Evolutionary conservation across 2,329 filamentous ascomycete genomes (phyloP).

Genomic region (Reticulascus tulasneorum): DNA sequence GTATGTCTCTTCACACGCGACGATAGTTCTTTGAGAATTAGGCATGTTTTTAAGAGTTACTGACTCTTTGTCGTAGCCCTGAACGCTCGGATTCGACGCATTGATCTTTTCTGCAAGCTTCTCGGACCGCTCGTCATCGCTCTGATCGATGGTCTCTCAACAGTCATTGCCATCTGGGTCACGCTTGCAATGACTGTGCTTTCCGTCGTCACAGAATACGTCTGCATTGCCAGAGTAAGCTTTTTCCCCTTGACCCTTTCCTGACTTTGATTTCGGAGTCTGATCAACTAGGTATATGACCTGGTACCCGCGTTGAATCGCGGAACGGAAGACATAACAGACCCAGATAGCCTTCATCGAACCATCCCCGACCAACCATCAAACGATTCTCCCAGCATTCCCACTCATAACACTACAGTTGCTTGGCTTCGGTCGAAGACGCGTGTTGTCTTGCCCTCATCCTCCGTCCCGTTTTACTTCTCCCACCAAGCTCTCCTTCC

Average conservation of each 20-base stretch:
- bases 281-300: slow-evolving; percentile 17
- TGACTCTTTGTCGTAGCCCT: slow-evolving; percentile 26
- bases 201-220: slow-evolving; percentile 46
- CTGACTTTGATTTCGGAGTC: no score
- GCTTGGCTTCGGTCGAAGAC: slow-evolving; percentile 1
- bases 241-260: rapidly evolving
- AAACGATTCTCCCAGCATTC: background rate
- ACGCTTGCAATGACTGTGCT: slow-evolving; percentile 42
- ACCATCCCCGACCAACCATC: background rate
- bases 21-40: background rate
- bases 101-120: slow-evolving; percentile 57
- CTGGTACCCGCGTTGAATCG: slow-evolving; percentile 10
- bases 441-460: slow-evolving; percentile 6
- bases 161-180: slow-evolving; percentile 38
- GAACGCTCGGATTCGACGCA: slow-evolving; percentile 53
- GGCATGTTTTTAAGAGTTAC: background rate
- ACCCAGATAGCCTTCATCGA: slow-evolving; percentile 15
- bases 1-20: slow-evolving; percentile 9
- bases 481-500: slow-evolving; percentile 54
- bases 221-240: slow-evolving; percentile 41
- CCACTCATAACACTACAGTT: slow-evolving; percentile 16
- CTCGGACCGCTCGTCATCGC: slow-evolving; percentile 49
- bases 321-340: no score
- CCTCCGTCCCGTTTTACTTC: slow-evolving; percentile 40
- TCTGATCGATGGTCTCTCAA: slow-evolving; percentile 41